Base-by-base conservation (phyloP, 441 rosid genomes). In the Erodium texanum region DNA sequence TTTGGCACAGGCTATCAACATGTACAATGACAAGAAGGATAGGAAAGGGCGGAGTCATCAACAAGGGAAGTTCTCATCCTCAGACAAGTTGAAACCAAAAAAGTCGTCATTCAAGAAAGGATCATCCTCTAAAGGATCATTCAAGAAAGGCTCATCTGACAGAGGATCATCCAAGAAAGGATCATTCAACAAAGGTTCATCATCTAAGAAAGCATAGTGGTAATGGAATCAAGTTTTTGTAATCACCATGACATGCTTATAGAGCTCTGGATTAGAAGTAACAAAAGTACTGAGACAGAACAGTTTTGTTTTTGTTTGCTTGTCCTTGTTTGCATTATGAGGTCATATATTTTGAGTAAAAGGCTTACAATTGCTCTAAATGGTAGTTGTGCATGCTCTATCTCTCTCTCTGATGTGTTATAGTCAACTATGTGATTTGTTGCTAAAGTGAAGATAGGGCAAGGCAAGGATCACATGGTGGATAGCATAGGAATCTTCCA, bases 11-110 rank as follows among this genome's bases (percentile, higher is more conserved):
- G 99, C 98, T 18, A 72, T 94, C 68, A 77, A 82, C 20, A 82
- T 85, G 87, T 89, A 86, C 81, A 91, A 87, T 43, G 88, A 76
- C 71, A 91, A 89, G 82, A 88, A 78, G 77, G 95, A 93, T 77
- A 86, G 77, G 69, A 88, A 72, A 67, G 67, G 73, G 20, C 76
- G 66, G 73, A 52, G 70, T 2, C 38, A 27, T 3, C 65, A 62
- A 27, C 78, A 67, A 67, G 81, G 76, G 27, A 74, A 75, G 38
- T 62, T 81, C n/a, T 76, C 85, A n/a, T 78, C 83, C 45, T 66
- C 77, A 24, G 68, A 71, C 63, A 90, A 89, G 81, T 76, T 90
- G 80, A 93, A 87, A 81, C 87, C 90, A 4, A 86, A 80, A 74
- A 80, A 66, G 72, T 32, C 68, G 72, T 32, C 68, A 7, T 16